Evolutionary conservation across 306 rosid species (phyloP), one percentile per base, ranked within the genome.

Genomic region (Trifolium repens): DNA sequence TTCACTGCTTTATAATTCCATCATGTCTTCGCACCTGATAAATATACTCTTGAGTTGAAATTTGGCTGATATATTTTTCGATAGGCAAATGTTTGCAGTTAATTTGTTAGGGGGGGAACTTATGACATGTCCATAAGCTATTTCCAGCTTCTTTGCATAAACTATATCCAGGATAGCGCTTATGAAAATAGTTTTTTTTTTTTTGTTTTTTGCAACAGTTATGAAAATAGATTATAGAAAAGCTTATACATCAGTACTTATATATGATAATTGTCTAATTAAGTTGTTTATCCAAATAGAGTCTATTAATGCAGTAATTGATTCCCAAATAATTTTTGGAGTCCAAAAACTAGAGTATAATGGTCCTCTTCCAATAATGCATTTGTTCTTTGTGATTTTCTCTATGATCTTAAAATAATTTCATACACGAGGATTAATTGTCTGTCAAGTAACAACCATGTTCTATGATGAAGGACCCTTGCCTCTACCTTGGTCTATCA

Each of bases 401-500:
- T 4, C 34, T 30, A 30, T 74, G 74, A 52, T 60, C 61, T 67
- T 72, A 17, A 43, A 60, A 61, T 13, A 61, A 65, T 47, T 54
- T 30, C 7, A 37, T 79, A 72, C 10, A 19, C n/a, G 44, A 42
- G 32, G 58, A 61, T 73, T 75, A 84, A 85, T 54, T 79, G 6
- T 73, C 67, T 69, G 40, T 69, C 79, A 79, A 77, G 78, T 84
- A 73, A 85, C 80, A 77, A 83, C 85, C 83, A 68, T 80, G 76
- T 81, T 81, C 71, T 74, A 49, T 87, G 79, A 65, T 78, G 88
- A 81, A 93, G 99, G 99, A 79, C 86, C 97, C 81, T 79, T 94
- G 85, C 99, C 99, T 78, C 98, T 94, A 82, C 99, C 99, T 12
- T 94, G 98, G 98, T 89, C 98, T 46, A 89, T 94, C 72, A 85